phyloP scores from a whole-genome alignment of 2,329 filamentous ascomycete genomes.

The Cytospora schulzeri region DNA sequence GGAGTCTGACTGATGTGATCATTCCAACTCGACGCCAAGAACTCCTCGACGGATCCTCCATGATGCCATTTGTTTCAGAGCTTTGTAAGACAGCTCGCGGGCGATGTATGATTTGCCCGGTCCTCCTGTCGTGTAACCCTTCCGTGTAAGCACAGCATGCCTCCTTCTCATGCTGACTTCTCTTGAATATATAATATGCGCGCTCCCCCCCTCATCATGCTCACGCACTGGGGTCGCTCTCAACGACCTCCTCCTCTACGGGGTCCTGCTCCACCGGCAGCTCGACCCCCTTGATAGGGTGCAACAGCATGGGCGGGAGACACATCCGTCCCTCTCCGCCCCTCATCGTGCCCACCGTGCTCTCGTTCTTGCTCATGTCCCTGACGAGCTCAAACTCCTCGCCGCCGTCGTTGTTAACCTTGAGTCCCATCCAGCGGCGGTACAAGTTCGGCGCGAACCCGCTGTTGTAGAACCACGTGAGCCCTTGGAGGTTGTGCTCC shows the following conservation, averaged over 20 bases:
- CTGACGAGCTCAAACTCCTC: conserved; percentile 71
- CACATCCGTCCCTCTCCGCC: conserved; percentile 86
- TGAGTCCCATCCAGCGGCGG: conserved; percentile 81
- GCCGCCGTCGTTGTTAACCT: conserved; percentile 76
- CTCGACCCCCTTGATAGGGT: conserved; percentile 81
- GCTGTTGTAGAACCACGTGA: conserved; percentile 91
- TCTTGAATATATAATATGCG: not conserved
- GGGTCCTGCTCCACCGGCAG: conserved; percentile 62
- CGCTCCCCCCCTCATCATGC: not conserved
- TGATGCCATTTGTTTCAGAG: not conserved
- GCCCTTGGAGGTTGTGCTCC: conserved; percentile 85
- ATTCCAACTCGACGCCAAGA: conserved; percentile 13
- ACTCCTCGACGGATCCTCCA: conserved; percentile 14
- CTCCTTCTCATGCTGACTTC: conserved; percentile 18
- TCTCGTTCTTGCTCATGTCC: conserved; percentile 53
- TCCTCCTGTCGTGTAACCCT: conserved; percentile 8
- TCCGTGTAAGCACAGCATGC: conserved; percentile 16
- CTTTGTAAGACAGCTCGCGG: conserved; percentile 6
- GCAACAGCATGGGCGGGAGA: conserved; percentile 83
- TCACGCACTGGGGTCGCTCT: conserved; percentile 54
- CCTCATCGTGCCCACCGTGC: conserved; percentile 53
- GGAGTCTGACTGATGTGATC: not conserved
- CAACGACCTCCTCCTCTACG: conserved; percentile 45
- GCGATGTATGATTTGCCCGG: not conserved
- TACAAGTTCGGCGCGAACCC: conserved; percentile 82